These are phyloP conservation scores for Pinus albicaulis DNA, from an alignment of 75 land plant genomes.

Conservation along the genomic window DNA sequence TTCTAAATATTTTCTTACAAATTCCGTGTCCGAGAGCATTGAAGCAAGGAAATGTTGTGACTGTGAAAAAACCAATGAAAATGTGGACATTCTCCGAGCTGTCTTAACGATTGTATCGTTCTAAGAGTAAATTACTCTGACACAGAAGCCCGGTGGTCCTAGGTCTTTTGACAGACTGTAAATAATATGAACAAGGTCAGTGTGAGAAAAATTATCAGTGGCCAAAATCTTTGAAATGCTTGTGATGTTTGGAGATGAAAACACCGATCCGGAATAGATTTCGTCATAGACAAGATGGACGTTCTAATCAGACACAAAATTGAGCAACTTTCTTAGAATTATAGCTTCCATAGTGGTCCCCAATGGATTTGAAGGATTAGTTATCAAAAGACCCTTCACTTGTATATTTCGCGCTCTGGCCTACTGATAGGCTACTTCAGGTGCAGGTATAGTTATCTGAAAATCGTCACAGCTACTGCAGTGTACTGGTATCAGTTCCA, in stretches of 20 bases:
- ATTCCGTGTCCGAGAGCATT: slow-evolving; percentile 52
- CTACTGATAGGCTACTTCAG: slow-evolving; percentile 47
- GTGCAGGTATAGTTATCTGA: slow-evolving; percentile 40
- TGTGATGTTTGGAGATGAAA: slow-evolving; percentile 3
- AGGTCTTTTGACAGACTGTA: slow-evolving; percentile 75
- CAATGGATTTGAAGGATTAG: slow-evolving; percentile 58
- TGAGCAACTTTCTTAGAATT: slow-evolving; percentile 22
- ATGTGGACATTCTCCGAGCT: slow-evolving; percentile 44
- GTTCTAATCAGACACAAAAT: slow-evolving; percentile 31
- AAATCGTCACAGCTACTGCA: slow-evolving; percentile 36
- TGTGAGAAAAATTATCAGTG: slow-evolving; percentile 12
- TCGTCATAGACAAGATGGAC: slow-evolving; percentile 64
- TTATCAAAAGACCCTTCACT: slow-evolving; percentile 38
- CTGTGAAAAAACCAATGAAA: slow-evolving; percentile 59
- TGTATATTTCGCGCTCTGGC: slow-evolving; percentile 23
- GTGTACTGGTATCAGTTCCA: slow-evolving; percentile 39
- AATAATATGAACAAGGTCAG: slow-evolving; percentile 44
- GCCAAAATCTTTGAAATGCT: slow-evolving; percentile 53
- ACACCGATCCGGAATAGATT: slow-evolving; percentile 52
- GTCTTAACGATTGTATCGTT: slow-evolving; percentile 39
- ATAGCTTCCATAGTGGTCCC: slow-evolving; percentile 23
- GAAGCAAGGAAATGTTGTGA: slow-evolving; percentile 61
- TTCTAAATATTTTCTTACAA: slow-evolving; percentile 34
- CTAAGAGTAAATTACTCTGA: slow-evolving; percentile 54
- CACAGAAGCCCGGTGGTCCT: slow-evolving; percentile 60